These are phyloP conservation scores for Raffaelea albimanens DNA, from an alignment of 2,329 filamentous ascomycete genomes.

Conservation along the genomic window DNA sequence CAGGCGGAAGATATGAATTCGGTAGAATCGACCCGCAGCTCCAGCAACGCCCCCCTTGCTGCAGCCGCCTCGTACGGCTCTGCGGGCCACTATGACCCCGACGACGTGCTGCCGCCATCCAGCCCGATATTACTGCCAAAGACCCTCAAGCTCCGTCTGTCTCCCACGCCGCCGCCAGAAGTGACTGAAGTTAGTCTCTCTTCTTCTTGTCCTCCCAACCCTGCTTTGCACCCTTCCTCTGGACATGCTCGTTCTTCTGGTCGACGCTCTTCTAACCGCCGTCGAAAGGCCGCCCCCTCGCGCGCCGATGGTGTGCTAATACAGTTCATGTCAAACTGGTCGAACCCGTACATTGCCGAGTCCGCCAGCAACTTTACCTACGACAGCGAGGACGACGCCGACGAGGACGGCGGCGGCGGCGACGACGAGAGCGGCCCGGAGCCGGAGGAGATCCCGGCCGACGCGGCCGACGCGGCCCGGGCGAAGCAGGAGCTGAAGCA, in stretches of 20 bases:
- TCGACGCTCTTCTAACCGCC: conserved; percentile 36
- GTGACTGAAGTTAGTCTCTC: conserved; percentile 32
- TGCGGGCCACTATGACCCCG: conserved; percentile 27
- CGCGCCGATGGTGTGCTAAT: conserved; percentile 62
- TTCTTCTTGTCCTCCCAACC: no score
- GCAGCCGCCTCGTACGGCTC: neutral
- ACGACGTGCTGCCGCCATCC: conserved; percentile 30
- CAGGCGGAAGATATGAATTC: conserved; percentile 22
- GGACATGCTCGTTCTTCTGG: conserved; percentile 10
- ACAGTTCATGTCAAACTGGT: conserved; percentile 51
- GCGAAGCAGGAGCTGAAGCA: neutral
- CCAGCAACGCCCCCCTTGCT: neutral
- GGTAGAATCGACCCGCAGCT: conserved; percentile 14
- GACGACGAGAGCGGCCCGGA: neutral
- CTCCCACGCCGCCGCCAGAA: conserved; percentile 39
- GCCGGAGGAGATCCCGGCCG: neutral
- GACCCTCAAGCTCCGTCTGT: conserved; percentile 36
- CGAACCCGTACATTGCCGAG: conserved; percentile 54
- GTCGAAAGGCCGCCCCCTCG: conserved; percentile 42
- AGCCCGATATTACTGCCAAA: conserved; percentile 27
- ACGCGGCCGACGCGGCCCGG: neutral
- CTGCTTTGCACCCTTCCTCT: neutral
- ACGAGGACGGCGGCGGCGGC: neutral
- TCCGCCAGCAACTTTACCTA: conserved; percentile 42
- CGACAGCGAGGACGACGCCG: conserved; percentile 9